Evolutionary conservation across 305 asterid species (phyloP), one percentile per base, ranked within the genome.

Genomic region (Fraxinus sp.): DNA sequence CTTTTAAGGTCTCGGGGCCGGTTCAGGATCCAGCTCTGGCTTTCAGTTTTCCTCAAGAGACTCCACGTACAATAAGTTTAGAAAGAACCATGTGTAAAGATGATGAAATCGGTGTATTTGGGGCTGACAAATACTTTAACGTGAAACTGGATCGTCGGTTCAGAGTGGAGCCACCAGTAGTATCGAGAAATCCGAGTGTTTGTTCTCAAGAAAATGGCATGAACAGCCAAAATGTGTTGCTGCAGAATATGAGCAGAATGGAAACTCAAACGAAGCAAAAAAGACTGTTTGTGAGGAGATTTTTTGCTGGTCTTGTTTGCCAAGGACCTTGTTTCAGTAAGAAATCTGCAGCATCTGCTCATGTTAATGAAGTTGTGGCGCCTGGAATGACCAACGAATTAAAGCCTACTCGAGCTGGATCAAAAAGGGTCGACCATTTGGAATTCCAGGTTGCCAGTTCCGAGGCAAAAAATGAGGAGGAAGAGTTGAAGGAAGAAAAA

Each of bases 81-180:
- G 88, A 80, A 77, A 84, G 85, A 81, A 70, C 37, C 24, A 86
- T 82, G 75, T 76, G 84, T 68, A 85, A 86, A 85, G 90, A 91
- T 16, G 87, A 87, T 0, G 98, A 95, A 75, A 90, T 93, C 30
- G 92, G 93, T 66, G 91, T 95, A 0, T 95, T 95, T 80, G 92
- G 92, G 1, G 98, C 98, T 18, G 97, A 93, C 73, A 91, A 87
- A 87, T 95, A 92, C 93, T 93, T 91, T 89, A 95, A 93, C 91
- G 92, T 87, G 97, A 90, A 86, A 49, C 22, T 91, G 62, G 95
- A 89, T 43, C 81, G 78, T 59, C 86, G 49, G 9, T n/a, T 75
- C 83, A 16, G 77, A 70, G 75, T 6, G 18, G 5, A 87, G 13
- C 79, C 84, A 26, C 83, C n/a, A 13, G 2, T 0, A 2, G 83